phyloP scores from a whole-genome alignment of 495 filamentous ascomycete genomes.

The Hypoxylon cercidicola region DNA sequence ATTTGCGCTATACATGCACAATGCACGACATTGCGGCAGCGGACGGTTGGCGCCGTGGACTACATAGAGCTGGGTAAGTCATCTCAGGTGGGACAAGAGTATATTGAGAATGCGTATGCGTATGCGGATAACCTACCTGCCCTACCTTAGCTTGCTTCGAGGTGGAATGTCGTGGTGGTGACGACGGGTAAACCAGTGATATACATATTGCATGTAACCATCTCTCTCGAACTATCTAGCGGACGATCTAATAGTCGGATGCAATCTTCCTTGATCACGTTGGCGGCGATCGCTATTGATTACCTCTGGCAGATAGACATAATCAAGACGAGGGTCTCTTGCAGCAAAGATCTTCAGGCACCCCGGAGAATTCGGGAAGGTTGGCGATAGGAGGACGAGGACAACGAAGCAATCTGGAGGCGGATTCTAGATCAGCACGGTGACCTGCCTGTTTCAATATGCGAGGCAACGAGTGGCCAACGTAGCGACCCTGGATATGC shows the following conservation, averaged over 20 bases:
- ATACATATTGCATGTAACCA: constrained; percentile 32
- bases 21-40: constrained; percentile 41
- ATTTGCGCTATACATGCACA: constrained; percentile 36
- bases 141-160: constrained; percentile 1
- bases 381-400: constrained; percentile 36
- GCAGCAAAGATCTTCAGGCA: constrained; percentile 49
- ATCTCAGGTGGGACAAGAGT: constrained; percentile 37
- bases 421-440: constrained; percentile 36
- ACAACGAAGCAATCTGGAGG: constrained; percentile 20
- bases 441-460: constrained; percentile 38
- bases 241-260: constrained; percentile 32
- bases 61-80: constrained; percentile 38
- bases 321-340: constrained; percentile 37
- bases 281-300: constrained; percentile 31
- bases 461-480: constrained; percentile 20
- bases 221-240: constrained; percentile 18
- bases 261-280: constrained; percentile 28
- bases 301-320: constrained; percentile 16
- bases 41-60: constrained; percentile 40
- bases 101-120: constrained; percentile 36
- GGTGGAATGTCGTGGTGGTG: constrained; percentile 19
- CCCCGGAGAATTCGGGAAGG: constrained; percentile 44
- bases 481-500: constrained; percentile 18
- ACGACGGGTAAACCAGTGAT: constrained; percentile 25
- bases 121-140: constrained; percentile 30